Conservation (phyloP, 345 rosid genomes). For the Schrenkiella parvula region DNA sequence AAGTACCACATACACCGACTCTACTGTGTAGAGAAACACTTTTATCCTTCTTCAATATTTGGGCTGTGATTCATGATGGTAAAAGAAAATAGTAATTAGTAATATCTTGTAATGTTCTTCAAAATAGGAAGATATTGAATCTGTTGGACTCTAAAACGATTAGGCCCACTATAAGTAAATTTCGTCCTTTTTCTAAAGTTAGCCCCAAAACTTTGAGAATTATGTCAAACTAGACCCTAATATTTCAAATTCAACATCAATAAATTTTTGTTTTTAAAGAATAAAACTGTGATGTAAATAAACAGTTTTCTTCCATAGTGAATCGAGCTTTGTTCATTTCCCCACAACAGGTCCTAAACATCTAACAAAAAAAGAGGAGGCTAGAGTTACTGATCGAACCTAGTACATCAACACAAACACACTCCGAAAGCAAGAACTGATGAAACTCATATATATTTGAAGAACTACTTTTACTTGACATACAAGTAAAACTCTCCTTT, state of each 20-base stretch:
- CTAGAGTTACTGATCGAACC: neutral
- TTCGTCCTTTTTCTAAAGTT: neutral
- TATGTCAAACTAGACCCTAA: neutral
- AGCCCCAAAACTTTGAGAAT: neutral
- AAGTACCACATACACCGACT: no score
- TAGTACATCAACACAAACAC: neutral
- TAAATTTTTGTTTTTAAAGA: no score
- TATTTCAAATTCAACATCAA: neutral
- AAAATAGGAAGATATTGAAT: no score
- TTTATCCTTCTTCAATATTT: no score
- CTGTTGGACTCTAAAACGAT: neutral
- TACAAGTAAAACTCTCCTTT: conserved; percentile 13
- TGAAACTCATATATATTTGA: neutral
- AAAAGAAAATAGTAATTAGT: no score
- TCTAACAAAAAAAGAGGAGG: neutral
- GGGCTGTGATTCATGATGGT: no score
- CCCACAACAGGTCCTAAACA: neutral
- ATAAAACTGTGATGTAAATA: neutral
- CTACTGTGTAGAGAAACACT: no score
- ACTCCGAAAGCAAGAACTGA: neutral
- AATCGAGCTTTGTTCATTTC: neutral
- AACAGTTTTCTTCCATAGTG: neutral
- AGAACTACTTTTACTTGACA: conserved; percentile 16
- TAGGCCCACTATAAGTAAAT: neutral
- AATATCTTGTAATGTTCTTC: no score